A percentile compares a stretch with the other conserved stretches of the same genome.
Conservation (phyloP, 2,329 filamentous ascomycete genomes). For the Trichothecium roseum region DNA sequence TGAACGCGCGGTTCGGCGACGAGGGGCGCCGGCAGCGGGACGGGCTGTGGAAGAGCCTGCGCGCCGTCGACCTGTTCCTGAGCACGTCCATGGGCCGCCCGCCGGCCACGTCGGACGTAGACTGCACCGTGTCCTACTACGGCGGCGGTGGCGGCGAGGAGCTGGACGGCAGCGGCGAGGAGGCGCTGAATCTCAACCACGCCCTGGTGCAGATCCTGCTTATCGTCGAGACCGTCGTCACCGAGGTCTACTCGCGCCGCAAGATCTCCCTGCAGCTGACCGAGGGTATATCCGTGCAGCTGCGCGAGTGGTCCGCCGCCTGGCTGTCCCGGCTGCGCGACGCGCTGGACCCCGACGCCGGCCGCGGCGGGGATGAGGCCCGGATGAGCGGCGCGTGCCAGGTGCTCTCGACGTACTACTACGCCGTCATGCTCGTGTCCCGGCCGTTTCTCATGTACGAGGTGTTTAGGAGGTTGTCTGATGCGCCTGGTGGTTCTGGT, state of each 20-base stretch:
- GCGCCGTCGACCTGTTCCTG: slow-evolving; percentile 40
- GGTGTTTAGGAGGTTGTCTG: slow-evolving; percentile 32
- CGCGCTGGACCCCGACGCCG: slow-evolving; percentile 16
- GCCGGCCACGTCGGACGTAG: slow-evolving; percentile 40
- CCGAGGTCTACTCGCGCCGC: slow-evolving; percentile 40
- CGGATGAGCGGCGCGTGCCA: slow-evolving; percentile 37
- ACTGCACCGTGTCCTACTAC: slow-evolving; percentile 41
- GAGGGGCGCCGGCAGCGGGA: slow-evolving; percentile 33
- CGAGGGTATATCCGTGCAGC: slow-evolving; percentile 40
- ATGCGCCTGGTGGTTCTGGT: no score
- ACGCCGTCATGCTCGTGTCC: slow-evolving; percentile 46
- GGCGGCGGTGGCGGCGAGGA: slow-evolving; percentile 7
- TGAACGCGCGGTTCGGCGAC: slow-evolving; percentile 39
- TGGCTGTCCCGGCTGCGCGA: slow-evolving; percentile 37
- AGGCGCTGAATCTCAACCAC: slow-evolving; percentile 35
- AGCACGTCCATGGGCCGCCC: slow-evolving; percentile 45
- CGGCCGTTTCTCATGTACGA: slow-evolving; percentile 47
- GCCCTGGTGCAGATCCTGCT: slow-evolving; percentile 42
- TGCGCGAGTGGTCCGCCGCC: slow-evolving; percentile 38
- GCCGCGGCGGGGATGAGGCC: slow-evolving; percentile 13
- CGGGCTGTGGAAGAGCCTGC: slow-evolving; percentile 42
- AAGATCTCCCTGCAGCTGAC: slow-evolving; percentile 43
- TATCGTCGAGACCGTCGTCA: slow-evolving; percentile 37
- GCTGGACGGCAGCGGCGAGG: slow-evolving; percentile 21
- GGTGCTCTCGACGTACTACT: slow-evolving; percentile 42